Conservation (phyloP, 495 filamentous ascomycete species). For the Penicillium crystallinum region DNA sequence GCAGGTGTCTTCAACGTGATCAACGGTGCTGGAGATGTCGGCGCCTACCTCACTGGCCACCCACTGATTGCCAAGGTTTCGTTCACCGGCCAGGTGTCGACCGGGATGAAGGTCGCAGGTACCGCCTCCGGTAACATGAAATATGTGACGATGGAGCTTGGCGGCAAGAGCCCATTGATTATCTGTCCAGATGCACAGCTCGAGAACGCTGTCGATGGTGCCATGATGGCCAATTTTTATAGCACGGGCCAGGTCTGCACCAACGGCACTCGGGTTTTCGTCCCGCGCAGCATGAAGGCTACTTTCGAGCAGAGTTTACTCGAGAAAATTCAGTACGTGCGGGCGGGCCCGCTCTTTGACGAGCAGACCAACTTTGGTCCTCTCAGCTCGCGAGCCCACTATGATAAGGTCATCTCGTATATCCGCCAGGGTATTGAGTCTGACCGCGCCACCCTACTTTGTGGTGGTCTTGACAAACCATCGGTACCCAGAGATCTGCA, state of each 20-base stretch:
- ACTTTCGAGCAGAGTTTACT: constrained; percentile 60
- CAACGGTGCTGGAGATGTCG: constrained; percentile 67
- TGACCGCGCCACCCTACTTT: constrained; percentile 67
- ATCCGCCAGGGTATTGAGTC: constrained; percentile 62
- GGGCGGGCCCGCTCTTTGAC: constrained; percentile 64
- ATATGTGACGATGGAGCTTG: constrained; percentile 80
- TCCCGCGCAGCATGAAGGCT: constrained; percentile 55
- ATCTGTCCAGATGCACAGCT: constrained; percentile 67
- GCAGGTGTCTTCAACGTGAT: constrained; percentile 78
- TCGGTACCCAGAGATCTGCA: constrained; percentile 47
- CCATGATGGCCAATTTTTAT: constrained; percentile 88
- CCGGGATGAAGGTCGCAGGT: constrained; percentile 68
- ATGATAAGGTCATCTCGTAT: constrained; percentile 64
- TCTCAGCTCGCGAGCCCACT: constrained; percentile 61
- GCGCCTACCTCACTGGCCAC: constrained; percentile 62
- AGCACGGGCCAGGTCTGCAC: constrained; percentile 81
- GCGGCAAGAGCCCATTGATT: constrained; percentile 71
- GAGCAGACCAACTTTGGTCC: constrained; percentile 71
- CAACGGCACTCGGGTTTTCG: constrained; percentile 75
- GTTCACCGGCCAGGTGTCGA: constrained; percentile 78
- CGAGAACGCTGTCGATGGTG: constrained; percentile 69
- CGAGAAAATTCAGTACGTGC: constrained; percentile 62
- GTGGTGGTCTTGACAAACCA: constrained; percentile 53
- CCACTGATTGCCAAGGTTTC: constrained; percentile 70
- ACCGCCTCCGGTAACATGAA: constrained; percentile 72